Conservation (phyloP, 345 rosid species). For the Citrus mangshanensis region DNA sequence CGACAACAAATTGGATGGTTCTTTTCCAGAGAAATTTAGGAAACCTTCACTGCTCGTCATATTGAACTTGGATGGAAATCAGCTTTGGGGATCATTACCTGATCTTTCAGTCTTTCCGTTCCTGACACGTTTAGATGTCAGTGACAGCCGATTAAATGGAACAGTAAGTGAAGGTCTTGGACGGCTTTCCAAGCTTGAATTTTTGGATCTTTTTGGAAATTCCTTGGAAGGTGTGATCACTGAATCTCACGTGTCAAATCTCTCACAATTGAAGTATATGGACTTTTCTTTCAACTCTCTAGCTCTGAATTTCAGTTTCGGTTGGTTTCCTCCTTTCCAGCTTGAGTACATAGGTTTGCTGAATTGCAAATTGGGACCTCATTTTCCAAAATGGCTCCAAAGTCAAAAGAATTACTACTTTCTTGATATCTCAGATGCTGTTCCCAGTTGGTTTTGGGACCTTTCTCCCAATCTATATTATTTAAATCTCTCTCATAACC, state of each 20-base stretch:
- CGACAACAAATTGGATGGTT: constrained; percentile 13
- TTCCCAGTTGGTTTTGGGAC: constrained; percentile 27
- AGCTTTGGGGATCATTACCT: constrained; percentile 6
- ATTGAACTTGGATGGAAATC: background rate
- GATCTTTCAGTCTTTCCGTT: background rate
- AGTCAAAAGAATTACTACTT: background rate
- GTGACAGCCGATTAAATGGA: constrained; percentile 4
- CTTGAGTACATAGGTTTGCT: constrained; percentile 1
- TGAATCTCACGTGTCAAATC: constrained; percentile 22
- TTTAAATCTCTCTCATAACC: constrained; percentile 21
- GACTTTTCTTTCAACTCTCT: constrained; percentile 16
- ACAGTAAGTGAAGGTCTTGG: constrained; percentile 7
- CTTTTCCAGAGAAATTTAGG: constrained; percentile 6
- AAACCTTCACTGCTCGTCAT: background rate
- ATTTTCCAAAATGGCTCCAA: constrained; percentile 28
- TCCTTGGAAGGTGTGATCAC: constrained; percentile 20
- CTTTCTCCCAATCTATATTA: background rate
- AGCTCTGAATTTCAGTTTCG: constrained; percentile 6
- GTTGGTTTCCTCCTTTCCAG: constrained; percentile 29
- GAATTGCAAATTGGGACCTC: constrained; percentile 19
- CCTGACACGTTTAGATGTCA: background rate
- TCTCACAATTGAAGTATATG: constrained; percentile 6
- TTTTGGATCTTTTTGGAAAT: constrained; percentile 17
- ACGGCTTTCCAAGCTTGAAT: background rate
- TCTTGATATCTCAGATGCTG: background rate